These are phyloP conservation scores for Diaporthe sp. DNA, from an alignment of 2,329 filamentous ascomycete species.

Conservation along the genomic window DNA sequence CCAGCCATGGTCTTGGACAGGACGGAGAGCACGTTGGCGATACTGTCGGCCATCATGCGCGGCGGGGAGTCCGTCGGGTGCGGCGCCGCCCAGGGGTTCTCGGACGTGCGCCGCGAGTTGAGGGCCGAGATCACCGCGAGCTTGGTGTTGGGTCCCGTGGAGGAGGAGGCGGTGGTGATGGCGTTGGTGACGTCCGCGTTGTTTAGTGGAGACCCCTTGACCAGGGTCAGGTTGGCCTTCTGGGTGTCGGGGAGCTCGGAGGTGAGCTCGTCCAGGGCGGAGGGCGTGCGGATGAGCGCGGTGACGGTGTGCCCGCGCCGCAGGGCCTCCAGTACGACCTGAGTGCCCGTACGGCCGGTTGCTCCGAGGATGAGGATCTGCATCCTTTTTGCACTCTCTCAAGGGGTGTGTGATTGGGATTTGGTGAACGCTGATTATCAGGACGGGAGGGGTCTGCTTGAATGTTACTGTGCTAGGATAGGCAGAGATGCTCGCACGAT, in stretches of 20 bases:
- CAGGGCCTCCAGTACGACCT: conserved; percentile 57
- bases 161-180: neutral
- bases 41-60: conserved; percentile 30
- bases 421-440: neutral
- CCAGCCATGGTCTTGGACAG: neutral
- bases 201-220: conserved; percentile 10
- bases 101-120: conserved; percentile 27
- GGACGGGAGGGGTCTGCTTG: neutral
- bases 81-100: conserved; percentile 13
- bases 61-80: conserved; percentile 26
- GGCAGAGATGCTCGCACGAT: neutral
- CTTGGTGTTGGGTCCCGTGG: neutral
- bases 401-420: neutral
- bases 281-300: conserved; percentile 53
- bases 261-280: conserved; percentile 46
- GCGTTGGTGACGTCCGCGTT: conserved; percentile 3
- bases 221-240: neutral
- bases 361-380: conserved; percentile 59
- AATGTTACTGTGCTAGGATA: neutral
- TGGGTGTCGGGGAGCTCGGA: conserved; percentile 37
- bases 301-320: conserved; percentile 55
- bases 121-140: conserved; percentile 6
- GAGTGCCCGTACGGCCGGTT: conserved; percentile 59
- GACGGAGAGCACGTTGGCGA: neutral
- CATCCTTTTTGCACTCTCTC: conserved; percentile 45